A percentile compares a stretch with the other conserved stretches of the same genome.
These are phyloP conservation scores for Annulohypoxylon nitens DNA, from an alignment of 495 filamentous ascomycete species.

Conservation along the genomic window DNA sequence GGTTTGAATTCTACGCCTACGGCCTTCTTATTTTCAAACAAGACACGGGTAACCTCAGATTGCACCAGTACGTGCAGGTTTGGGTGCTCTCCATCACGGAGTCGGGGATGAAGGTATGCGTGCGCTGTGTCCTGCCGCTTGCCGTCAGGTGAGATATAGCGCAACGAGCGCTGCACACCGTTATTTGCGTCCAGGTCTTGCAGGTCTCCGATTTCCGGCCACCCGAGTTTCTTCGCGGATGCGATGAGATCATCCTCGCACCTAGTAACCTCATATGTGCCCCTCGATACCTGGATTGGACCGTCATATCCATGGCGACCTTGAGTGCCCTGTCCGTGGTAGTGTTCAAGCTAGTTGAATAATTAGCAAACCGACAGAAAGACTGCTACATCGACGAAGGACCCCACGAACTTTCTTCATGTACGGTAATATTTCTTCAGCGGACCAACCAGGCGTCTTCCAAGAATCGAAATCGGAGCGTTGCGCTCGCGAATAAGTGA, in stretches of 20 bases:
- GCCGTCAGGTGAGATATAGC: constrained; percentile 47
- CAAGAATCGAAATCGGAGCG: constrained; percentile 9
- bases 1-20: constrained; percentile 59
- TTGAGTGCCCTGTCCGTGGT: constrained; percentile 49
- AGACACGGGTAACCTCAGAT: constrained; percentile 62
- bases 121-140: constrained; percentile 57
- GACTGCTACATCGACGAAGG: too few relatives aligned
- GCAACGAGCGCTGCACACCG: constrained; percentile 27
- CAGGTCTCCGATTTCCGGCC: constrained; percentile 40
- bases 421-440: constrained; percentile 62
- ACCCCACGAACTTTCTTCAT: constrained; percentile 59
- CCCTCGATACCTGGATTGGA: constrained; percentile 61
- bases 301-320: constrained; percentile 61
- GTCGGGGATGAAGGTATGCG: constrained; percentile 56
- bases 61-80: constrained; percentile 66
- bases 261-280: constrained; percentile 43
- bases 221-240: constrained; percentile 49
- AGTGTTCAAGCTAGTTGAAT: constrained; percentile 58
- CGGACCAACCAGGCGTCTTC: constrained; percentile 60
- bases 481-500: constrained; percentile 14
- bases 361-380: too few relatives aligned
- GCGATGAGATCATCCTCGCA: constrained; percentile 56
- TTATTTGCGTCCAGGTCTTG: constrained; percentile 38
- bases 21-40: constrained; percentile 61
- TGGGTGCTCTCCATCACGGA: constrained; percentile 55